Conservation (phyloP, 2,329 filamentous ascomycete genomes). For the Chaetoscypha palmicola region DNA sequence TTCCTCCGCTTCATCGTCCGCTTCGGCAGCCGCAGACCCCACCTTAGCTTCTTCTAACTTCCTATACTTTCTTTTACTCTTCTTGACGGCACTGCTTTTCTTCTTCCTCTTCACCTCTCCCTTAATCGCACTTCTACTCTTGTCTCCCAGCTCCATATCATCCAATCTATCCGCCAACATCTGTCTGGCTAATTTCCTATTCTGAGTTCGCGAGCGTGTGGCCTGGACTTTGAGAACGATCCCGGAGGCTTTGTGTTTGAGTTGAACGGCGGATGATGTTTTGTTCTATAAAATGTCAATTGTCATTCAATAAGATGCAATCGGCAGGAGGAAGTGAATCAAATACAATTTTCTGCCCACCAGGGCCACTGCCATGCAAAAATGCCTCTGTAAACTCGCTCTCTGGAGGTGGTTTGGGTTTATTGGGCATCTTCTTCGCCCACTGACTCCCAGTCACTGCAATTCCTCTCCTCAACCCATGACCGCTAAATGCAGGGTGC, state of each 20-base stretch:
- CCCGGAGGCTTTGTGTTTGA: slow-evolving; percentile 84
- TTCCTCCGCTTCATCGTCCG: slow-evolving; percentile 15
- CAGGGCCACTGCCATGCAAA: slow-evolving; percentile 85
- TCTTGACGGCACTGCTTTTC: slow-evolving; percentile 72
- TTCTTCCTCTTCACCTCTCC: slow-evolving; percentile 56
- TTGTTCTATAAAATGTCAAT: slow-evolving; percentile 63
- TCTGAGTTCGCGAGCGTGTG: slow-evolving; percentile 79
- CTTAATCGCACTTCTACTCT: slow-evolving; percentile 60
- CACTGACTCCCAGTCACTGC: slow-evolving; percentile 16
- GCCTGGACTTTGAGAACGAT: slow-evolving; percentile 92
- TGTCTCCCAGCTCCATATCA: slow-evolving; percentile 61
- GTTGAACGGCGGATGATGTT: slow-evolving; percentile 88
- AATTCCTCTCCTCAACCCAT: slow-evolving; percentile 6
- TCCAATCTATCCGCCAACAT: slow-evolving; percentile 56
- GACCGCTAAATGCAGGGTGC: slow-evolving; percentile 5
- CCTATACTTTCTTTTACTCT: slow-evolving; percentile 73
- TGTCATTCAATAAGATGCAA: not conserved
- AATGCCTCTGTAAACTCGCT: slow-evolving; percentile 77
- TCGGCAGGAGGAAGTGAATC: not conserved
- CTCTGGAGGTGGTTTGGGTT: slow-evolving; percentile 57
- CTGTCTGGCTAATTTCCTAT: slow-evolving; percentile 75
- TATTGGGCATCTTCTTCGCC: slow-evolving; percentile 63
- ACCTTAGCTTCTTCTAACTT: slow-evolving; percentile 39
- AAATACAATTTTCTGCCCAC: slow-evolving; percentile 86
- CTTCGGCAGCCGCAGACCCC: slow-evolving; percentile 18